Base-by-base conservation (phyloP, 2,329 filamentous ascomycete genomes). In the Didymella exigua region DNA sequence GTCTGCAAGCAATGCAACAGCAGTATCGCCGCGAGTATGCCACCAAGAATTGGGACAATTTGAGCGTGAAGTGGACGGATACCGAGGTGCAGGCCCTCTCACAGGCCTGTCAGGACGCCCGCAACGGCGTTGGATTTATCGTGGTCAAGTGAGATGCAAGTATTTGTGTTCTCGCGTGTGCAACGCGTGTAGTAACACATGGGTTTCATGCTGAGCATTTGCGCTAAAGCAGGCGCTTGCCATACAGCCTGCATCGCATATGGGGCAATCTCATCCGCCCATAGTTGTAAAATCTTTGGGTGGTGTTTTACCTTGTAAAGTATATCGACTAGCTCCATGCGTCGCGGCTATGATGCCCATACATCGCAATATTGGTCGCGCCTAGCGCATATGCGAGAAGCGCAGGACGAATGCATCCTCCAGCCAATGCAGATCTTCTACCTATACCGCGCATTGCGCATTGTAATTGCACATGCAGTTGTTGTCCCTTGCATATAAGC, bases 41-140 rank as follows among this genome's bases (percentile, higher is more conserved):
- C 51, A 78, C 80, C 18, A 83, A 82, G 71, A 86, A 86, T 21
- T 88, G 85, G 85, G 82, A 87, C 68, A 76, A 87, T 55, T 65
- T 88, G 59, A 83, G 75, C 45, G 82, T 87, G 31, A 81, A 85
- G 64, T 88, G 86, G 86, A 87, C 85, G 18, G 85, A 88, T 73
- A 77, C 75, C 2, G 86, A 88, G 66, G 82, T 86, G 60, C 84
- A 87, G 70, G 81, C 79, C 37, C 68, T 88, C 48, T 81, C 81
- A 60, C 75, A 70, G 53, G 85, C 85, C 1, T 84, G 81, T 63
- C 78, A 82, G 63, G 76, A 73, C 50, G 85, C 85, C 3, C 80
- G 85, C 49, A 78, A 80, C 48, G 85, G 86, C 0, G 77, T 85
- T 54, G 85, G 82, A 1, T 84, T 88, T 59, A 77, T 87, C 63